Base-by-base conservation (phyloP, 2,329 filamentous ascomycete genomes). In the Neoarthrinium moseri region DNA sequence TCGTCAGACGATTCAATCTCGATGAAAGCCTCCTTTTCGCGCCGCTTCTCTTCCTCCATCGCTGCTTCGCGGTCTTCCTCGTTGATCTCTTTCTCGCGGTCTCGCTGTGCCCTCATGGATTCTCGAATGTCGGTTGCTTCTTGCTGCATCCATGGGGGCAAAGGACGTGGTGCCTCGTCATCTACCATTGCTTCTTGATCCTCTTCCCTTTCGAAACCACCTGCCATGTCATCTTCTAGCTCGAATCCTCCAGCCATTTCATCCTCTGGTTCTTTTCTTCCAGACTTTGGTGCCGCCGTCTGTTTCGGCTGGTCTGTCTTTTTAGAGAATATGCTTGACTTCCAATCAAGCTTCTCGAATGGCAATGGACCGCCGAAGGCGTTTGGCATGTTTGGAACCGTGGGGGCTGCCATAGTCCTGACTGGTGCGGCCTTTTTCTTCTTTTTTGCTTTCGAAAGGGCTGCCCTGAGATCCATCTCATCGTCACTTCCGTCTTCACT, bases 271-370 rank as follows among this genome's bases (percentile, higher is more conserved):
- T 18, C 10, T 29, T 22, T 21, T 11, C 24, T 5, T 17, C n/a
- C 11, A 18, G 8, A 5, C 3, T 30, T 17, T 11, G 18, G 22
- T n/a, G 49, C 36, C 24, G 27, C 27, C 4, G 56, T 51, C 15
- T 20, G 30, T 24, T 36, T 26, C 10, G 12, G 20, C 13, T 15
- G 13, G 8, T 62, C 53, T 7, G 58, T 54, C 45, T 71, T 73
- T 51, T 72, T 74, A 5, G 66, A 67, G 49, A 83, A 83, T 2
- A 83, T 71, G 2, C 75, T 78, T 3, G 80, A 84, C 42, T 80
- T 84, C 74, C 79, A 83, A 35, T 87, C 83, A 2, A 96, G 75
- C 59, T 90, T 92, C 56, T 96, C 91, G 59, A 99, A 99, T 0
- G 94, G 94, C 5, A 99, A 67, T 0, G 91, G 90, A 0, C 92